These are phyloP conservation scores for Primulina eburnea DNA, from an alignment of 257 asterid species.

Conservation along the genomic window DNA sequence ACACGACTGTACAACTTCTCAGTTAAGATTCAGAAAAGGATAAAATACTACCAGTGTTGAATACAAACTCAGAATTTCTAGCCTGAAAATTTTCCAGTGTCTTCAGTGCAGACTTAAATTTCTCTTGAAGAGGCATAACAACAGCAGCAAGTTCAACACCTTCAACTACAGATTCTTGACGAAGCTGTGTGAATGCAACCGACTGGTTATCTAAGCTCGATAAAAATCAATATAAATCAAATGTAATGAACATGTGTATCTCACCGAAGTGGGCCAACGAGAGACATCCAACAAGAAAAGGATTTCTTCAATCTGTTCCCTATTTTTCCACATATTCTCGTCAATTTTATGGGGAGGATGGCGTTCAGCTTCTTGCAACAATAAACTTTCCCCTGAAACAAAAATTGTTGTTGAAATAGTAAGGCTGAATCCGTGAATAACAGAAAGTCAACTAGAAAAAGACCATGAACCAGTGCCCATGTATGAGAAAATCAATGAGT, in stretches of 20 bases:
- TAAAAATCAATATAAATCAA: neutral
- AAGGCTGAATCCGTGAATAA: neutral
- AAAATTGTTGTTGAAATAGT: slow-evolving; percentile 12
- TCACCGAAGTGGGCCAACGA: slow-evolving; percentile 68
- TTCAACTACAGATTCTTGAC: slow-evolving; percentile 44
- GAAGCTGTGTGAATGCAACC: slow-evolving; percentile 43
- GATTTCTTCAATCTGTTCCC: slow-evolving; percentile 94
- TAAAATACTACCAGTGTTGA: slow-evolving; percentile 64
- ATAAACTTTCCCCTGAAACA: slow-evolving; percentile 56
- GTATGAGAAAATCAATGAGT: neutral
- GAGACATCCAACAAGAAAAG: slow-evolving; percentile 54
- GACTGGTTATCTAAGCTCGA: too few relatives aligned
- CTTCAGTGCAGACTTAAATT: slow-evolving; percentile 50
- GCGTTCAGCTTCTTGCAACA: slow-evolving; percentile 67
- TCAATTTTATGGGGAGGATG: slow-evolving; percentile 95
- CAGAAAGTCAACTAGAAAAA: neutral
- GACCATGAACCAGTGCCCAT: neutral
- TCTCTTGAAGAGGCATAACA: slow-evolving; percentile 56
- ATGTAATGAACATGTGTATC: slow-evolving; percentile 25
- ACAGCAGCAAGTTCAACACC: slow-evolving; percentile 51
- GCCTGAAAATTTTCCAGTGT: slow-evolving; percentile 61
- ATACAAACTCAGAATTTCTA: slow-evolving; percentile 74
- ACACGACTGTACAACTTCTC: neutral
- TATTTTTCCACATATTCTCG: slow-evolving; percentile 93
- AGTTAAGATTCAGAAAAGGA: slow-evolving; percentile 16